Evolutionary conservation across 1,284 basidiomycete species (phyloP).

Genomic region (Pseudozyma sp.): DNA sequence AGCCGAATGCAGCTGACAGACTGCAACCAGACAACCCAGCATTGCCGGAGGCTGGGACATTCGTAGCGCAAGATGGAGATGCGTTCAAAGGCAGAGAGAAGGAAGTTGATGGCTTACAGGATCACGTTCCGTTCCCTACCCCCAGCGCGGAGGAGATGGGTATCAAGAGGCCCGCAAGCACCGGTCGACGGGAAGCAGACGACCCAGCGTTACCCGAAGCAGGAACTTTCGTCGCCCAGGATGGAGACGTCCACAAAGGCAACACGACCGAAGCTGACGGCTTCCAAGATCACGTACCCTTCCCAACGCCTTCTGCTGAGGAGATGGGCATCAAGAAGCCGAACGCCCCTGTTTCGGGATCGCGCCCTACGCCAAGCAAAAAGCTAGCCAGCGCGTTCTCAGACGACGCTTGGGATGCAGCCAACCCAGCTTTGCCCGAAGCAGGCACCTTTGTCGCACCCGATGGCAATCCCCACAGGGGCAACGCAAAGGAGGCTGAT

Average conservation of each 20-base stretch:
- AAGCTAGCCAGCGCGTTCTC: too few relatives aligned
- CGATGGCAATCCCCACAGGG: background rate
- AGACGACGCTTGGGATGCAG: background rate
- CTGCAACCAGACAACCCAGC: slow-evolving; percentile 12
- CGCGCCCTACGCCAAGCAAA: too few relatives aligned
- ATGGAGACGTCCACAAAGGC: background rate
- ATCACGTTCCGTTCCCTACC: slow-evolving; percentile 22
- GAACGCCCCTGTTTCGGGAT: too few relatives aligned
- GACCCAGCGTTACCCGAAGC: slow-evolving; percentile 3
- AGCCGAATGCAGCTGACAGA: slow-evolving; percentile 1
- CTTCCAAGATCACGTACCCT: background rate
- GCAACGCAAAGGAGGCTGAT: background rate
- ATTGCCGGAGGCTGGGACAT: slow-evolving; percentile 16
- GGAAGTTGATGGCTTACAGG: slow-evolving; percentile 1
- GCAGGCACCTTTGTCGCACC: background rate
- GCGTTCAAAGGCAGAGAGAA: background rate
- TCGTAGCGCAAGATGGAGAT: slow-evolving; percentile 16
- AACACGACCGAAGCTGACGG: background rate
- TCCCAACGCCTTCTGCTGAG: background rate
- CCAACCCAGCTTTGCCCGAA: background rate
- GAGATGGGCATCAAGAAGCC: slow-evolving; percentile 5
- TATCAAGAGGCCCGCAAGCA: slow-evolving; percentile 6
- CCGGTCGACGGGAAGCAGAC: background rate
- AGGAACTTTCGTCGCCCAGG: slow-evolving; percentile 1
- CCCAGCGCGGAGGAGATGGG: slow-evolving; percentile 22